These are phyloP conservation scores for Yamadazyma atmosphaerica DNA, from an alignment of 1,139 yeast genomes.

Conservation along the genomic window DNA sequence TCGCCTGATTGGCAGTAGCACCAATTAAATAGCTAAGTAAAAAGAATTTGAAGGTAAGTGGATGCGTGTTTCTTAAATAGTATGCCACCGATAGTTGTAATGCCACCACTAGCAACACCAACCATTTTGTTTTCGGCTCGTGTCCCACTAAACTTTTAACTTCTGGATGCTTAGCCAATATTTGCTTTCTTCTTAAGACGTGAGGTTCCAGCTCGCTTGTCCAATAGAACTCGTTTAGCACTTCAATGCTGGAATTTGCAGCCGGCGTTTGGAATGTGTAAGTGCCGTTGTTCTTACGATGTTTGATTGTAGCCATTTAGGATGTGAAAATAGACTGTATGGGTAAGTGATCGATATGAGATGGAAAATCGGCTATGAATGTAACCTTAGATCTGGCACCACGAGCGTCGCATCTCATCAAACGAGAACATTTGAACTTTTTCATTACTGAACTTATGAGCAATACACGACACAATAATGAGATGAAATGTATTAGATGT, in stretches of 20 bases:
- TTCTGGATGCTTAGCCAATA: slow-evolving; percentile 74
- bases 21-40: slow-evolving; percentile 74
- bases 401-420: too few relatives aligned
- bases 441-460: not conserved
- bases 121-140: slow-evolving; percentile 83
- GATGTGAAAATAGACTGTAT: too few relatives aligned
- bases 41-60: slow-evolving; percentile 58
- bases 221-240: slow-evolving; percentile 72
- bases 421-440: too few relatives aligned
- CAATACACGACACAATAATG: not conserved
- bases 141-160: slow-evolving; percentile 80
- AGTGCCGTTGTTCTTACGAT: slow-evolving; percentile 33
- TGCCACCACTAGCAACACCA: slow-evolving; percentile 61
- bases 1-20: slow-evolving; percentile 81
- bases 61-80: slow-evolving; percentile 54
- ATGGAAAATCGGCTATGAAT: too few relatives aligned
- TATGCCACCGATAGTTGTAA: slow-evolving; percentile 67
- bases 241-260: slow-evolving; percentile 43
- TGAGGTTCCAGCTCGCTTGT: slow-evolving; percentile 84
- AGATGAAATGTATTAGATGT: not conserved
- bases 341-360: too few relatives aligned
- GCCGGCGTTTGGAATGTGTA: slow-evolving; percentile 43
- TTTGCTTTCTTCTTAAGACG: slow-evolving; percentile 67
- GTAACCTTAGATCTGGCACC: too few relatives aligned
- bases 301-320: slow-evolving; percentile 31